These are phyloP conservation scores for Naganishia sp. DNA, from an alignment of 1,284 basidiomycete genomes.

Conservation along the genomic window DNA sequence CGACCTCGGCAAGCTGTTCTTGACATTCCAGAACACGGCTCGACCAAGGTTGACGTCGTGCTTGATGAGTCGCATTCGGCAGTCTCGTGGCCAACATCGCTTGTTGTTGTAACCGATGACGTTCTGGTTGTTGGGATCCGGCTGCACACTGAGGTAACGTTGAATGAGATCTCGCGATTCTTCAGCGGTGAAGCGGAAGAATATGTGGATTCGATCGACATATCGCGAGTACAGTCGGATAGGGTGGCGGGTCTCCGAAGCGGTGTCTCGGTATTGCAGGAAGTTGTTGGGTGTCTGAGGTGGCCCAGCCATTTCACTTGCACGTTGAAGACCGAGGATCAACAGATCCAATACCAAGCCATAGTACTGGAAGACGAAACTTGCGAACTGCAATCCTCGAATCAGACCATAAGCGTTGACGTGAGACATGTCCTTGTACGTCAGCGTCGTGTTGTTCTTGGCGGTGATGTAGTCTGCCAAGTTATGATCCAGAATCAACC, in stretches of 20 bases:
- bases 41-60: slow-evolving; percentile 98
- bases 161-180: slow-evolving; percentile 97
- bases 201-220: slow-evolving; percentile 86
- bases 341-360: slow-evolving; percentile 87
- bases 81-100: slow-evolving; percentile 98
- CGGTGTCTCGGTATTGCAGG: slow-evolving; percentile 88
- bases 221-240: slow-evolving; percentile 94
- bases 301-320: slow-evolving; percentile 95
- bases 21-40: slow-evolving; percentile 99
- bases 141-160: slow-evolving; percentile 92
- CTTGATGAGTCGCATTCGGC: slow-evolving; percentile 98
- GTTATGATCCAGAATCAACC: slow-evolving; percentile 94
- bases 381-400: slow-evolving; percentile 91
- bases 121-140: slow-evolving; percentile 98
- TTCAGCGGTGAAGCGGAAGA: slow-evolving; percentile 98
- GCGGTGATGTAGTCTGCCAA: slow-evolving; percentile 96
- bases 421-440: slow-evolving; percentile 75
- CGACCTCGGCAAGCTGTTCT: slow-evolving; percentile 92
- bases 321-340: slow-evolving; percentile 88
- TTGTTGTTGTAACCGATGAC: slow-evolving; percentile 99
- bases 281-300: slow-evolving; percentile 95
- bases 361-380: slow-evolving; percentile 97
- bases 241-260: slow-evolving; percentile 89
- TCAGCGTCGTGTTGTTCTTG: slow-evolving; percentile 92
- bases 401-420: slow-evolving; percentile 69